phyloP scores from a whole-genome alignment of 306 rosid species.

The Acacia acuminata region DNA sequence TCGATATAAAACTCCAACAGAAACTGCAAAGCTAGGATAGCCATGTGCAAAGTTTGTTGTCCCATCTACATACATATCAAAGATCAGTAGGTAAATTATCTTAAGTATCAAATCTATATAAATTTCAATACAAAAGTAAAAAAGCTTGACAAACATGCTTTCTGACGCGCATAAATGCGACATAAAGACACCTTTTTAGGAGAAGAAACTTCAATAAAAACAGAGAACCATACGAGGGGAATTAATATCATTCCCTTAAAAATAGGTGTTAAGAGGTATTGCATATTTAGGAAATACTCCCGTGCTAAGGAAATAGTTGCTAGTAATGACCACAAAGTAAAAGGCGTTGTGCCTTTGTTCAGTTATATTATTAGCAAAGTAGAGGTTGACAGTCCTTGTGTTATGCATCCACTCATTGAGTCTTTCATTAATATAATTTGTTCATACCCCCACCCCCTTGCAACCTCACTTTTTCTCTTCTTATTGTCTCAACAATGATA shows the following conservation, averaged over 20 bases:
- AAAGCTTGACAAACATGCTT: constrained; percentile 3
- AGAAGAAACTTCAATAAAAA: neutral
- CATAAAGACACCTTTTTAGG: neutral
- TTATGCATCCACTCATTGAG: neutral
- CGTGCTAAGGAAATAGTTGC: neutral
- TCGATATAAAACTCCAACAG: constrained; percentile 83
- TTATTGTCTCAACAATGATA: neutral
- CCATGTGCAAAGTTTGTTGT: constrained; percentile 96
- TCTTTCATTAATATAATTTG: neutral
- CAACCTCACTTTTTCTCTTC: neutral
- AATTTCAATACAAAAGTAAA: neutral
- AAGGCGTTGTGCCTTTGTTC: neutral
- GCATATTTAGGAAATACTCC: neutral
- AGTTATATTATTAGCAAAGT: neutral
- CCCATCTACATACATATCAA: constrained; percentile 63
- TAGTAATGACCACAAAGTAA: neutral
- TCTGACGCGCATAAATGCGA: neutral
- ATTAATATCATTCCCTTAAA: constrained; percentile 4
- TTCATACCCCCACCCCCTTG: neutral
- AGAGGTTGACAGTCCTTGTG: neutral
- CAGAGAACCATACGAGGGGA: neutral
- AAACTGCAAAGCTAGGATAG: constrained; percentile 93
- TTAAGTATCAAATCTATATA: constrained; percentile 8
- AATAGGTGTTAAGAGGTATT: neutral
- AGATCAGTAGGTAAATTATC: constrained; percentile 33